phyloP scores from a whole-genome alignment of 352 stramenopile genomes.

The Blastocystis sp. region DNA sequence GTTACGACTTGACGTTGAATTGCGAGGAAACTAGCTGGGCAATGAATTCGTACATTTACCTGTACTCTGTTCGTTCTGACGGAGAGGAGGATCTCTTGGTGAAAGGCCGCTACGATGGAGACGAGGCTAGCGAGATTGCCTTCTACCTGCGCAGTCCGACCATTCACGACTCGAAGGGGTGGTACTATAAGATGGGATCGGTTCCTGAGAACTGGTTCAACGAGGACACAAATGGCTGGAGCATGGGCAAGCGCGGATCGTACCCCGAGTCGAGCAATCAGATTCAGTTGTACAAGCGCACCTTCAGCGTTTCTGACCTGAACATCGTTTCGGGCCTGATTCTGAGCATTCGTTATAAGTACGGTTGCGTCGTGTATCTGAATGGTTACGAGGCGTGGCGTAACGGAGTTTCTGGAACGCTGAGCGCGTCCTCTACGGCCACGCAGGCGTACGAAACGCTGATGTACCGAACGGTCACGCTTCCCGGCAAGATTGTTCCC shows the following conservation, averaged over 20 bases:
- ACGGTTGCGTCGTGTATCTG: conserved; percentile 17
- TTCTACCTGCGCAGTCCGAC: background rate
- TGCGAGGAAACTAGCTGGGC: background rate
- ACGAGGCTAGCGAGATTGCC: background rate
- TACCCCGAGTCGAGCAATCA: conserved; percentile 1
- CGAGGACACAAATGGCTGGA: background rate
- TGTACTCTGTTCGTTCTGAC: background rate
- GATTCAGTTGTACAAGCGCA: conserved; percentile 40
- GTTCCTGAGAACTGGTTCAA: background rate
- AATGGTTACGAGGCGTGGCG: conserved; percentile 23
- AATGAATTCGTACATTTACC: background rate
- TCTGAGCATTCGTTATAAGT: conserved; percentile 23
- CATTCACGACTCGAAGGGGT: background rate
- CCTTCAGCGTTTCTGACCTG: background rate
- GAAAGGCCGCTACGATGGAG: background rate
- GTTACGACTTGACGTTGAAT: background rate
- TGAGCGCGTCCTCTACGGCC: background rate
- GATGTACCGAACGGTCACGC: background rate
- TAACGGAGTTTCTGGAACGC: background rate
- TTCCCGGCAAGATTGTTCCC: background rate
- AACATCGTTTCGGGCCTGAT: background rate
- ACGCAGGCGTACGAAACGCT: background rate
- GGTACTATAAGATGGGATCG: conserved; percentile 37
- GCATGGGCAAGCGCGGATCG: background rate
- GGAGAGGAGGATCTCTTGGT: background rate